A percentile compares a stretch with the other conserved stretches of the same genome.
Evolutionary conservation across 352 stramenopile species (phyloP).

Genomic region (Pythium coloratum): DNA sequence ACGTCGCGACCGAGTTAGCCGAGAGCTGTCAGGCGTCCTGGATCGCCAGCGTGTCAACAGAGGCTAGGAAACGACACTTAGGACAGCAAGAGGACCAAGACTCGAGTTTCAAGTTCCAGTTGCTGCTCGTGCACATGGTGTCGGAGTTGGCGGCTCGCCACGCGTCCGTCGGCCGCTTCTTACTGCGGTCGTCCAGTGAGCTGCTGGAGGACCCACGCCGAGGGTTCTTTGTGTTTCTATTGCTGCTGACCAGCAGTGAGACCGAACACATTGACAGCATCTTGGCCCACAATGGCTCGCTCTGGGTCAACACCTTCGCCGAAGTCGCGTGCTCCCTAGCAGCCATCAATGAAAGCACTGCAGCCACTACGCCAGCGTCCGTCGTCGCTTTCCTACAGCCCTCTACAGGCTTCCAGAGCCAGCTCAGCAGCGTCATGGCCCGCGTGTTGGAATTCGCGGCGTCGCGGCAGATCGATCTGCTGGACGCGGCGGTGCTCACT

Average conservation of each 20-base stretch:
- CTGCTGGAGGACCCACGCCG: conserved; percentile 1
- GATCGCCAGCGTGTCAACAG: neutral
- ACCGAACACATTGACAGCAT: conserved; percentile 22
- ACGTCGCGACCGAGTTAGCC: conserved; percentile 12
- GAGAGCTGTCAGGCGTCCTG: conserved; percentile 12
- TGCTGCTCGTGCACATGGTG: conserved; percentile 31
- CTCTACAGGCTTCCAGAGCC: conserved; percentile 5
- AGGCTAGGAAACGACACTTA: neutral
- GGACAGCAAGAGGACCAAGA: neutral
- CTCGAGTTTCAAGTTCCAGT: conserved; percentile 24
- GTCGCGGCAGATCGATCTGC: conserved; percentile 26
- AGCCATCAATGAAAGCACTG: neutral
- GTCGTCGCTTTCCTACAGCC: conserved; percentile 10
- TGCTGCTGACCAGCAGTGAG: conserved; percentile 15
- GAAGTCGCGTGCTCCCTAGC: conserved; percentile 15
- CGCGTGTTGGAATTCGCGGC: conserved; percentile 28
- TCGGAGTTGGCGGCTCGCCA: conserved; percentile 10
- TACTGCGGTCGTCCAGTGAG: conserved; percentile 13
- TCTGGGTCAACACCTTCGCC: conserved; percentile 40
- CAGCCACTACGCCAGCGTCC: neutral
- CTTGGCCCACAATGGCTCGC: conserved; percentile 25
- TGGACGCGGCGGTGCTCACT: conserved; percentile 20
- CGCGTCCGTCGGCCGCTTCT: conserved; percentile 11
- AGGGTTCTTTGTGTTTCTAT: conserved; percentile 27
- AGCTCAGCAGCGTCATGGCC: conserved; percentile 14